Conservation (phyloP, 2,329 filamentous ascomycete genomes). For the Fusarium miscanthi region DNA sequence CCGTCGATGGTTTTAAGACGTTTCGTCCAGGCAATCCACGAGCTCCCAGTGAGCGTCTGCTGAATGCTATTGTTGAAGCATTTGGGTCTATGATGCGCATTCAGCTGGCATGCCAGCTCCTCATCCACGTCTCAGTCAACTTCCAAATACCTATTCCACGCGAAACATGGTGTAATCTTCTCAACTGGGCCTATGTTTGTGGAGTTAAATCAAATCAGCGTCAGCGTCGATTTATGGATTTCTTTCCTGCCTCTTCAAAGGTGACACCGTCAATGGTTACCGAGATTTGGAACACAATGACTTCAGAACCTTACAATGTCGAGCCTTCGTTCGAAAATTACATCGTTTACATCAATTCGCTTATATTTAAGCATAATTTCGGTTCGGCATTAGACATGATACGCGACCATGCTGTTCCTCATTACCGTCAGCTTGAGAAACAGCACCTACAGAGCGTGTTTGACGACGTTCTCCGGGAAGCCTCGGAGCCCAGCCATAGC, state of each 20-base stretch:
- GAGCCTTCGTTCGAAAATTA: conserved; percentile 68
- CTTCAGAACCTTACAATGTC: conserved; percentile 65
- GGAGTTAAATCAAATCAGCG: conserved; percentile 52
- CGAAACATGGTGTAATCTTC: conserved; percentile 72
- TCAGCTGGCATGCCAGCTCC: conserved; percentile 64
- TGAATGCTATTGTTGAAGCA: conserved; percentile 74
- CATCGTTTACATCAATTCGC: conserved; percentile 55
- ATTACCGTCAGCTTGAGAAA: conserved; percentile 45
- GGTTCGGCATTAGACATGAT: conserved; percentile 53
- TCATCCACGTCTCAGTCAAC: conserved; percentile 70
- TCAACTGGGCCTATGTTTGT: conserved; percentile 74
- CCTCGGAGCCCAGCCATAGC: conserved; percentile 29
- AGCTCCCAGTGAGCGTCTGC: conserved; percentile 67
- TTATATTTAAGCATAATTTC: conserved; percentile 48
- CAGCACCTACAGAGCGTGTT: conserved; percentile 45
- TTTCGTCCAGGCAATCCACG: conserved; percentile 63
- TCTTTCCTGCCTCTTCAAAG: conserved; percentile 42
- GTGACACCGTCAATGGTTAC: conserved; percentile 58
- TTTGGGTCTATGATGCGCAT: conserved; percentile 76
- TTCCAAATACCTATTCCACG: conserved; percentile 68
- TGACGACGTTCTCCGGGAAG: conserved; percentile 49
- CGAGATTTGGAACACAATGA: conserved; percentile 70
- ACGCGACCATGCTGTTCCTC: conserved; percentile 54
- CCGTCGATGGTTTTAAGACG: conserved; percentile 50
- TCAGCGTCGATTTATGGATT: conserved; percentile 52